These are phyloP conservation scores for Leccinum subgranulosum DNA, from an alignment of 768 basidiomycete genomes.

Conservation along the genomic window DNA sequence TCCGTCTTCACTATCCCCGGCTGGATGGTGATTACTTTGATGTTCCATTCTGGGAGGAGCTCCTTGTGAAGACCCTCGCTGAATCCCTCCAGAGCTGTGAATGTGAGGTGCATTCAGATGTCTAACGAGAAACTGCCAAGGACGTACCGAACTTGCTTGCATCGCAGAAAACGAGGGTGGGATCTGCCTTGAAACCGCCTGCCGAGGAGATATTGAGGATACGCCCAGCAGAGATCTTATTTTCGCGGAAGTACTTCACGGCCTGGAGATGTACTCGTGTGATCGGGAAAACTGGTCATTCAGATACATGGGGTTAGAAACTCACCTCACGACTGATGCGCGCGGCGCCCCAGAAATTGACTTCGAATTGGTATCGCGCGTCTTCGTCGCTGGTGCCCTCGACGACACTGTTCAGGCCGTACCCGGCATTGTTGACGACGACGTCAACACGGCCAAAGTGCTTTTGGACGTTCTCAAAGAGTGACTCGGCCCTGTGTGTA, in stretches of 20 bases:
- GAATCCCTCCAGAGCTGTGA: slow-evolving; percentile 26
- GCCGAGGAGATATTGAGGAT: slow-evolving; percentile 21
- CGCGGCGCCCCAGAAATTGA: slow-evolving; percentile 32
- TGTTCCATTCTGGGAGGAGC: slow-evolving; percentile 25
- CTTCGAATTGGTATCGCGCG: slow-evolving; percentile 28
- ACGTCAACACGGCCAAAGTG: slow-evolving; percentile 33
- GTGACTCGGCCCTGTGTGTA: slow-evolving; percentile 10
- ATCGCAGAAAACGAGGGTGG: slow-evolving; percentile 18
- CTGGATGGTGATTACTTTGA: slow-evolving; percentile 20
- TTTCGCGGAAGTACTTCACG: slow-evolving; percentile 31
- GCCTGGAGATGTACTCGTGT: slow-evolving; percentile 3
- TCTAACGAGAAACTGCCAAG: background rate
- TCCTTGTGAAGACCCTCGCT: slow-evolving; percentile 23
- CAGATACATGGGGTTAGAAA: background rate
- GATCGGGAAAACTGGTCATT: background rate
- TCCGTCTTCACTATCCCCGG: slow-evolving; percentile 21
- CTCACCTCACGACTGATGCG: slow-evolving; percentile 24
- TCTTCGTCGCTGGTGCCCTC: slow-evolving; percentile 25
- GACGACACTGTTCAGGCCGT: slow-evolving; percentile 20
- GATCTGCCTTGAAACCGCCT: slow-evolving; percentile 15
- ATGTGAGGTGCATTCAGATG: background rate
- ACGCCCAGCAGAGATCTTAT: slow-evolving; percentile 21
- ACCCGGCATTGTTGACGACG: slow-evolving; percentile 34
- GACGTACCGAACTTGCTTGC: slow-evolving; percentile 24
- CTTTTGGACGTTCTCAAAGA: slow-evolving; percentile 19